A percentile compares a stretch with the other conserved stretches of the same genome.
Conservation (phyloP, 2,329 filamentous ascomycete genomes). For the Aspergillus cejpii region DNA sequence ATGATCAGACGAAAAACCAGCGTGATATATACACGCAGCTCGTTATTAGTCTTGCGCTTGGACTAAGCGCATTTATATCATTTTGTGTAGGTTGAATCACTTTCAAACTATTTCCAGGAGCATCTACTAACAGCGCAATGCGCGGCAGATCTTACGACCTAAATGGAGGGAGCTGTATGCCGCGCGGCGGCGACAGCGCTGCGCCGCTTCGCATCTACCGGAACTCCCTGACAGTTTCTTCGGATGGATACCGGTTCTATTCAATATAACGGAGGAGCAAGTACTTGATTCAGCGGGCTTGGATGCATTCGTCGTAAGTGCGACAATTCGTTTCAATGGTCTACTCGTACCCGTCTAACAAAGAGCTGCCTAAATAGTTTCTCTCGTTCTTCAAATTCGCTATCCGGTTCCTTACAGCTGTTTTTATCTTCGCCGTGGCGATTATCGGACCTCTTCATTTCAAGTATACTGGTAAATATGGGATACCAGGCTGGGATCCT, state of each 20-base stretch:
- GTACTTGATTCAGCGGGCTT: slow-evolving; percentile 83
- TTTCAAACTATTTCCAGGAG: neutral
- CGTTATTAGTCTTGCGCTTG: slow-evolving; percentile 39
- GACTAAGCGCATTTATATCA: slow-evolving; percentile 40
- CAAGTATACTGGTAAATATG: slow-evolving; percentile 49
- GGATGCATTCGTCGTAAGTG: slow-evolving; percentile 79
- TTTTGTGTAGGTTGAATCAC: slow-evolving; percentile 45
- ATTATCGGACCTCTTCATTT: slow-evolving; percentile 83
- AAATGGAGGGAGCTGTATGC: slow-evolving; percentile 89
- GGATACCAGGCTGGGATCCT: slow-evolving; percentile 35
- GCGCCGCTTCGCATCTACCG: slow-evolving; percentile 62
- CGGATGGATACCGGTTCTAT: slow-evolving; percentile 86
- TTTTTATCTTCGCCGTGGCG: slow-evolving; percentile 72
- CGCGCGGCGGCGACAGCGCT: slow-evolving; percentile 70
- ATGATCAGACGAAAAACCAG: slow-evolving; percentile 28
- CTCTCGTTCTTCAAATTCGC: slow-evolving; percentile 94
- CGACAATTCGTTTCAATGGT: neutral
- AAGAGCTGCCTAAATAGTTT: slow-evolving; percentile 49
- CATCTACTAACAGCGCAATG: slow-evolving; percentile 10
- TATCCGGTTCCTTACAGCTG: slow-evolving; percentile 69
- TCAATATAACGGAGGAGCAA: slow-evolving; percentile 79
- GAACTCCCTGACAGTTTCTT: slow-evolving; percentile 76
- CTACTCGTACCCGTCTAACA: neutral
- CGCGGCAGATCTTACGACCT: slow-evolving; percentile 65
- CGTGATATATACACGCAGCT: slow-evolving; percentile 42